Evolutionary conservation across 176 grass and related monocot species (phyloP).

Genomic region (Guadua angustifolia): DNA sequence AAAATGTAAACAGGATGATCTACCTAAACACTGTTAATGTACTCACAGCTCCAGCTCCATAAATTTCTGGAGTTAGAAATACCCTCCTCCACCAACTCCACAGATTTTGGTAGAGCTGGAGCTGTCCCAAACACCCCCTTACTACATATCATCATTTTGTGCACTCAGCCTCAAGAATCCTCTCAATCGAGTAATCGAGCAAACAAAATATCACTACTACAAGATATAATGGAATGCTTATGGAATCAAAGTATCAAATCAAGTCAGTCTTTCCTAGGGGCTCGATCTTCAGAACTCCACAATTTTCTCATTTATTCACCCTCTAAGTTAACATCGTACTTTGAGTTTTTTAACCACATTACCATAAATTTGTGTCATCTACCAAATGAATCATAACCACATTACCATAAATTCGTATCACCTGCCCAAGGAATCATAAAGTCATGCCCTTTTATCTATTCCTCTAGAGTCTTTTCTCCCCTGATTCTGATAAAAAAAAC

Average conservation of each 20-base stretch:
- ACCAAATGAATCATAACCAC: background rate
- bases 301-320: background rate
- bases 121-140: too few species aligned
- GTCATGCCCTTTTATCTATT: background rate
- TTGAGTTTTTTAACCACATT: background rate
- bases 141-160: background rate
- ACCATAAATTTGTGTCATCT: background rate
- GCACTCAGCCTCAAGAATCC: background rate
- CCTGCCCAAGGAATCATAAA: background rate
- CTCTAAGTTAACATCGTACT: background rate
- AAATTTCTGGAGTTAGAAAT: too few species aligned
- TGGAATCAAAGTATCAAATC: background rate
- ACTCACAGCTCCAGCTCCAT: too few species aligned
- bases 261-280: background rate
- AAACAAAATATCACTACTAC: background rate
- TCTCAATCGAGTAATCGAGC: conserved; percentile 5
- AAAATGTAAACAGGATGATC: too few species aligned
- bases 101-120: too few species aligned
- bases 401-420: background rate
- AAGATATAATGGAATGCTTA: background rate
- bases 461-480: background rate
- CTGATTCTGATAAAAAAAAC: background rate
- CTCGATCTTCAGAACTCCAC: background rate
- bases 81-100: too few species aligned
- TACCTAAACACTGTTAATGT: too few species aligned